These are phyloP conservation scores for Penicillium robsamsonii DNA, from an alignment of 495 filamentous ascomycete genomes.

Conservation along the genomic window DNA sequence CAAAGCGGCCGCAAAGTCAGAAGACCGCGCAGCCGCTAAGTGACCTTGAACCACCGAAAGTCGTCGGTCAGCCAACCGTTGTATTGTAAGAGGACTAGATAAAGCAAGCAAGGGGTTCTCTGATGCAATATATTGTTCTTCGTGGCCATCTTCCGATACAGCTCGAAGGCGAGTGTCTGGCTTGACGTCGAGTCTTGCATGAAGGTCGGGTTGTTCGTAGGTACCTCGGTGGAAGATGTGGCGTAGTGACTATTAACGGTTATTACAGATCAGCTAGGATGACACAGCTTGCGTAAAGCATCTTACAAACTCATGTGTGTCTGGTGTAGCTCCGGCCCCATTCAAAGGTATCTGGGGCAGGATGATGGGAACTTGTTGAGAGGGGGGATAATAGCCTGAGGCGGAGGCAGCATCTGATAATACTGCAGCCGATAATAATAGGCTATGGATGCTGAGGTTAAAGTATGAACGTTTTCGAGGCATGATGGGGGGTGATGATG, in stretches of 20 bases:
- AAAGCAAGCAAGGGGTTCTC: slow-evolving; percentile 46
- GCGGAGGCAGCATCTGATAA: slow-evolving; percentile 25
- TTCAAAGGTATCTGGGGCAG: slow-evolving; percentile 35
- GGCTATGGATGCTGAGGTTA: slow-evolving; percentile 16
- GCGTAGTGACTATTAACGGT: slow-evolving; percentile 62
- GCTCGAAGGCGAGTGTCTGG: slow-evolving; percentile 61
- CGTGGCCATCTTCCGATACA: slow-evolving; percentile 59
- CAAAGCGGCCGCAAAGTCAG: slow-evolving; percentile 57
- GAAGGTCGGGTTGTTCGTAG: slow-evolving; percentile 66
- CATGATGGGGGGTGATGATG: slow-evolving; percentile 14
- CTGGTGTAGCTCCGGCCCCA: slow-evolving; percentile 18
- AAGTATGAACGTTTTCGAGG: slow-evolving; percentile 16
- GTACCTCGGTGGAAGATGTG: slow-evolving; percentile 92
- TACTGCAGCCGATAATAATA: slow-evolving; percentile 27
- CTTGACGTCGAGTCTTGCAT: slow-evolving; percentile 70
- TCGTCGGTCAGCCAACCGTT: slow-evolving; percentile 77
- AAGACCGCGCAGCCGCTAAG: slow-evolving; percentile 62
- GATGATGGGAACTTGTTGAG: slow-evolving; percentile 29
- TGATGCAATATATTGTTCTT: slow-evolving; percentile 36
- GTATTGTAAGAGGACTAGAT: slow-evolving; percentile 64
- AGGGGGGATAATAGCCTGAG: slow-evolving; percentile 19
- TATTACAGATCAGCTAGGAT: slow-evolving; percentile 5
- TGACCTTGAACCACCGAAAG: slow-evolving; percentile 72
- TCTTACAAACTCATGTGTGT: slow-evolving; percentile 41
- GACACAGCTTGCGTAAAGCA: slow-evolving; percentile 7